Conservation (phyloP, 345 rosid species). For the Odontarrhena argentea region DNA sequence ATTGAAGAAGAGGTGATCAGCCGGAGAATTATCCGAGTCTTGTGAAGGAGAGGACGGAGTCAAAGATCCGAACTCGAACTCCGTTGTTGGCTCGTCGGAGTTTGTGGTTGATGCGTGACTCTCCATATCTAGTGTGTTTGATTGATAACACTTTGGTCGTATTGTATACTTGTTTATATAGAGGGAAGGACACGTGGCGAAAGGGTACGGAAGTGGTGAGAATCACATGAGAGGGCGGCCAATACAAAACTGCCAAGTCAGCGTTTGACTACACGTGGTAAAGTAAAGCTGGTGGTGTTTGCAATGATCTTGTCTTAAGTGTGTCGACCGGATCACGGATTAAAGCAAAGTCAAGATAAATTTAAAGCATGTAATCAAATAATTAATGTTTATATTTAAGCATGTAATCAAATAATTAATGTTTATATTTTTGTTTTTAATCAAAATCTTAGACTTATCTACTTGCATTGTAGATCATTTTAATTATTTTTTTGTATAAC, state of each 20-base stretch:
- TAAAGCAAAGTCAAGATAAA: no score
- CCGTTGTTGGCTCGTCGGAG: constrained; percentile 37
- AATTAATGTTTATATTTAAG: not conserved
- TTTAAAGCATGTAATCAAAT: not conserved
- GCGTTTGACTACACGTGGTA: constrained; percentile 20
- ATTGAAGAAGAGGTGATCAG: constrained; percentile 78
- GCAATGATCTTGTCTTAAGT: constrained; percentile 37
- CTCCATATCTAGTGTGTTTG: constrained; percentile 21
- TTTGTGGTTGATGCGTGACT: constrained; percentile 43
- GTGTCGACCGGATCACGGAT: constrained; percentile 27
- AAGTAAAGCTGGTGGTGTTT: constrained; percentile 31
- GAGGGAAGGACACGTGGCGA: constrained; percentile 32
- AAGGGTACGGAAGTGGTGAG: constrained; percentile 10
- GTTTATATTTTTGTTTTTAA: not conserved
- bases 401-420: not conserved
- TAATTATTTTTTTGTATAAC: no score
- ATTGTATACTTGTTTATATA: constrained; percentile 33
- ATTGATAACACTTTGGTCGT: not conserved
- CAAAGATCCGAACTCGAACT: constrained; percentile 69
- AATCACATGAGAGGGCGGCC: constrained; percentile 17
- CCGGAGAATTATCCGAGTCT: constrained; percentile 68
- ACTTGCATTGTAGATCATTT: not conserved
- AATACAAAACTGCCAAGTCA: constrained; percentile 15
- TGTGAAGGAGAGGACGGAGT: constrained; percentile 60
- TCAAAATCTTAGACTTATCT: not conserved